A percentile compares a stretch with the other conserved stretches of the same genome.
phyloP scores from a whole-genome alignment of 192 early-diverging fungal species.

The Gigaspora rosea region DNA sequence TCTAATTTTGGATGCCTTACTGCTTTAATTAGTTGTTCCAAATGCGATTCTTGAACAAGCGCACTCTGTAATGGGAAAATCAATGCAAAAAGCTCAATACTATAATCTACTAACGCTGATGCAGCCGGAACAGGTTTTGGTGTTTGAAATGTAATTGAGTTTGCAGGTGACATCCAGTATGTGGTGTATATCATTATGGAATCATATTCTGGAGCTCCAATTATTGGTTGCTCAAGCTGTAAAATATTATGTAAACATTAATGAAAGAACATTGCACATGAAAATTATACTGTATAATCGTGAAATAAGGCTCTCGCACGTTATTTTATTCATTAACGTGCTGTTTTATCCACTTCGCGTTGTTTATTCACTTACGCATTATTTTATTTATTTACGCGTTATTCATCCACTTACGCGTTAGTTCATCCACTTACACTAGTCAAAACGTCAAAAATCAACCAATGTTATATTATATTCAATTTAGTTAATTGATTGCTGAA shows the following conservation, averaged over 20 bases:
- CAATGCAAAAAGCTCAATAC: conserved; percentile 75
- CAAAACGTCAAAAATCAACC: too few species aligned
- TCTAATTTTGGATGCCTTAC: conserved; percentile 65
- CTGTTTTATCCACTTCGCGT: too few species aligned
- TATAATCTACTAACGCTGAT: conserved; percentile 72
- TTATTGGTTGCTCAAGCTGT: conserved; percentile 58
- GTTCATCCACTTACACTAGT: too few species aligned
- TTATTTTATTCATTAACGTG: too few species aligned
- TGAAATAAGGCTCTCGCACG: too few species aligned
- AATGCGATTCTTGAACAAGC: conserved; percentile 69
- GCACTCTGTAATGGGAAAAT: conserved; percentile 71
- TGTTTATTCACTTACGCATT: too few species aligned
- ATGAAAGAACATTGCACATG: neutral
- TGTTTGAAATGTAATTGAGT: conserved; percentile 26
- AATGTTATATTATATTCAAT: too few species aligned
- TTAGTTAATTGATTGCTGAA: too few species aligned
- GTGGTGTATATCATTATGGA: conserved; percentile 56
- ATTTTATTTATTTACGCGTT: too few species aligned
- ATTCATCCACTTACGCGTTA: too few species aligned
- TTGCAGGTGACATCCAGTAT: conserved; percentile 34
- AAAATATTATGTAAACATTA: neutral
- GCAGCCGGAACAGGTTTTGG: conserved; percentile 53
- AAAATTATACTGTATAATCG: too few species aligned
- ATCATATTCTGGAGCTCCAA: conserved; percentile 67
- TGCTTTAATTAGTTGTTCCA: conserved; percentile 73